Evolutionary conservation across 1,139 yeast species (phyloP), one percentile per base, ranked within the genome.

Genomic region (Yamadazyma conglobata): DNA sequence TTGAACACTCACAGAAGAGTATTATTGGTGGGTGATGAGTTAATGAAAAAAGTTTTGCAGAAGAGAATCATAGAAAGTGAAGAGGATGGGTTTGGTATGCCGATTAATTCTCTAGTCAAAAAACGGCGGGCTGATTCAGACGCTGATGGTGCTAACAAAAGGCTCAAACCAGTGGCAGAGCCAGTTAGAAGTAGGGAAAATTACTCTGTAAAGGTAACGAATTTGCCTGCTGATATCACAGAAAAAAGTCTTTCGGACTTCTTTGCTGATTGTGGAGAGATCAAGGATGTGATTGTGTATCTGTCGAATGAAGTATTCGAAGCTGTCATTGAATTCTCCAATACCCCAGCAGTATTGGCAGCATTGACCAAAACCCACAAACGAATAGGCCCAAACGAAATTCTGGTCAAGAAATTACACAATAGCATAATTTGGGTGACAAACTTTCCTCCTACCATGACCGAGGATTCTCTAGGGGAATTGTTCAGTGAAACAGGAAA

Each of bases 361-460:
- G 86, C 89, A 0, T 51, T 82, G 28, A 79, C 89, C 0, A 77
- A 71, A 40, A 71, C 76, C 23, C 60, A 58, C 37, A 82, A 80
- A 45, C 44, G 33, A 15, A 37, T 83, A 0, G 62, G 62, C 0
- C 71, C 62, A 0, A 12, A 32, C 9, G 65, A 61, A 24, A 57
- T 85, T 0, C 33, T 48, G 3, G 84, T 87, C 0, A 54, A 48
- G 5, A 56, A 72, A 22, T 60, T 74, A 2, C 42, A 51, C 12
- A 59, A 68, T 5, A 60, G 73, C 9, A 78, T 83, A 0, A 44
- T 83, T 0, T 83, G 81, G 75, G 78, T 77, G 2, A 74, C 93
- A 0, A 86, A 86, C 46, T 86, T 73, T 44, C 88, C 94, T 0
- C 81, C 88, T 0, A 50, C 61, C 1, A 71, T 55, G 44, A 62